Evolutionary conservation across 768 basidiomycete genomes (phyloP), one percentile per base, ranked within the genome.

Genomic region (Cyathus striatus): DNA sequence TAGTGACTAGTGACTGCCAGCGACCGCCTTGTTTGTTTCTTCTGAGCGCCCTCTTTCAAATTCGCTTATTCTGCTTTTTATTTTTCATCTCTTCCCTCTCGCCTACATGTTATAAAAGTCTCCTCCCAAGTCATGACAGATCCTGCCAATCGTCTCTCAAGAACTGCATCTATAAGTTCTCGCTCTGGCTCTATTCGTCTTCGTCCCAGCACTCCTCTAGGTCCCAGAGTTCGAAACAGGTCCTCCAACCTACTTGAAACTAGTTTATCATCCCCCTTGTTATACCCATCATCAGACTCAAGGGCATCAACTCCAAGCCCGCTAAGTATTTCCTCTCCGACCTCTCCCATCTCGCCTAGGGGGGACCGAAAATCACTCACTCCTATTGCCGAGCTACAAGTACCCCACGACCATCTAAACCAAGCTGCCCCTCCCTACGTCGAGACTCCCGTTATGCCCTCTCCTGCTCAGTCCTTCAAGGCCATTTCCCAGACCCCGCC

Each of bases 91-190:
- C n/a, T n/a, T n/a, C n/a, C n/a, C n/a, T n/a, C n/a, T n/a, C n/a
- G n/a, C n/a, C n/a, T n/a, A n/a, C n/a, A n/a, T n/a, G n/a, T n/a
- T n/a, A n/a, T n/a, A n/a, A n/a, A n/a, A n/a, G n/a, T n/a, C n/a
- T n/a, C n/a, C n/a, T n/a, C n/a, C n/a, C 9, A 36, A 36, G 17
- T 9, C 45, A 57, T 63, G 59, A 55, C 63, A 58, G 64, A 63
- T 51, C 51, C 52, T 48, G 53, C 54, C 52, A 36, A 44, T 23
- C 49, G 52, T 41, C 50, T 49, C 41, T n/a, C n/a, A n/a, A n/a
- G n/a, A n/a, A n/a, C n/a, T n/a, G n/a, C n/a, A n/a, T 45, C 53
- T 24, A 16, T 30, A 10, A 16, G 10, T 16, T 51, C 53, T 41
- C 56, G 59, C 37, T 38, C 55, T 26, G 52, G 52, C 47, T 47